Evolutionary conservation across 768 basidiomycete genomes (phyloP), one percentile per base, ranked within the genome.

Genomic region (Ramaria sp.): DNA sequence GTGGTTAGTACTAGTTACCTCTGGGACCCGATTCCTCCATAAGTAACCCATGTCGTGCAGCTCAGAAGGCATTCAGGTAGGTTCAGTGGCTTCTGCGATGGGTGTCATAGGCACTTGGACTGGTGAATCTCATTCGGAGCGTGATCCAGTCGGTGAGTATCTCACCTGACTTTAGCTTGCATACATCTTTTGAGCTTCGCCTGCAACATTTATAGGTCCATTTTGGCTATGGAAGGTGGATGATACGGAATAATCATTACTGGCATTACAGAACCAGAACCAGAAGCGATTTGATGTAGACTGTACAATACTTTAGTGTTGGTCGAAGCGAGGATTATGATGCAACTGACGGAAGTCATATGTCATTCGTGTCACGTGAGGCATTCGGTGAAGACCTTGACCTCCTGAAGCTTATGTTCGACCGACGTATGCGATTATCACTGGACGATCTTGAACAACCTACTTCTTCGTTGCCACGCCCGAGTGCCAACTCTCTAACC

Each of bases 71-170:
- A 72, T 83, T 2, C 85, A 88, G 65, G 65, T 88, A 22, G 86
- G 86, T 9, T 76, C 76, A 24, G 71, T 82, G 17, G 80, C 76
- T 30, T 86, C 84, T 65, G 81, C 81, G 11, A 75, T 75, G 45
- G 87, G 87, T 6, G 71, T 88, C 22, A 74, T 82, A 30, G 86
- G 88, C 4, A 72, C 77, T 7, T 90, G 86, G 86, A 80, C 80
- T 5, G 81, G 83, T 1, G 78, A 75, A 4, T 65, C 70, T 57
- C 86, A 86, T 59, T 54, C 20, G n/a, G 49, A 57, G 80, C 81
- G 76, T 38, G 86, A 88, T 65, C 84, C 84, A 27, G 79, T 77
- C 51, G 85, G 84, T 86, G 65, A 60, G 78, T 59, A 34, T 43
- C 17, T n/a, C 41, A 3, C 31, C 13, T 38, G 39, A 22, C 34